A percentile compares a stretch with the other conserved stretches of the same genome.
These are phyloP conservation scores for Penicillium sp. DNA, from an alignment of 2,329 filamentous ascomycete genomes.

Conservation along the genomic window DNA sequence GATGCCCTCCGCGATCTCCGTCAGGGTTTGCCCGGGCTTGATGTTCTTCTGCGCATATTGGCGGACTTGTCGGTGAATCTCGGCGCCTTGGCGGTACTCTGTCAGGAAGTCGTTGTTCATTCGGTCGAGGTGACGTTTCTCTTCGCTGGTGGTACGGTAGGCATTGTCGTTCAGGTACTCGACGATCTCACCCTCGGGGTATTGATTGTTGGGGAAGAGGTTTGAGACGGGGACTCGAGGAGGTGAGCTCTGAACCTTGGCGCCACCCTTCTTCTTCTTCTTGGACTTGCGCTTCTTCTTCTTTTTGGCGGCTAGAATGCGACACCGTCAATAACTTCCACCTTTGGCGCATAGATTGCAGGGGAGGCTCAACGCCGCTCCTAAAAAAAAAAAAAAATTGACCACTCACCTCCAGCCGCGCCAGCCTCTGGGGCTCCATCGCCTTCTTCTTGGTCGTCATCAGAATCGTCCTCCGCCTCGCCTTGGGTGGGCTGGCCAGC, in stretches of 20 bases:
- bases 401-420: slow-evolving; percentile 40
- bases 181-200: slow-evolving; percentile 77
- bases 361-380: background rate
- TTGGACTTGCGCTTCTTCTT: slow-evolving; percentile 83
- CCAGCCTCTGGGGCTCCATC: slow-evolving; percentile 44
- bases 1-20: slow-evolving; percentile 84
- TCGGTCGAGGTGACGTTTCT: slow-evolving; percentile 81
- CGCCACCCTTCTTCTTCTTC: slow-evolving; percentile 66
- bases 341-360: background rate
- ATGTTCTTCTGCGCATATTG: slow-evolving; percentile 81
- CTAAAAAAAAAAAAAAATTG: background rate
- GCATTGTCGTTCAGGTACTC: slow-evolving; percentile 78
- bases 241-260: slow-evolving; percentile 75
- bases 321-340: slow-evolving; percentile 11
- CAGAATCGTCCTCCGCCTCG: slow-evolving; percentile 59
- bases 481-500: slow-evolving; percentile 43
- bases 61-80: slow-evolving; percentile 85
- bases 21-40: slow-evolving; percentile 78
- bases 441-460: slow-evolving; percentile 58
- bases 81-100: slow-evolving; percentile 83
- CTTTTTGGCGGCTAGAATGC: slow-evolving; percentile 61
- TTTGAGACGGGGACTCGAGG: slow-evolving; percentile 74
- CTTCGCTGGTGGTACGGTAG: slow-evolving; percentile 79
- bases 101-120: slow-evolving; percentile 78
- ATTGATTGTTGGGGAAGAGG: slow-evolving; percentile 73